Percentiles rank a stretch among this genome's conserved stretches.
Evolutionary conservation across 2,329 filamentous ascomycete species (phyloP).

Genomic region (Massarina eburnea): DNA sequence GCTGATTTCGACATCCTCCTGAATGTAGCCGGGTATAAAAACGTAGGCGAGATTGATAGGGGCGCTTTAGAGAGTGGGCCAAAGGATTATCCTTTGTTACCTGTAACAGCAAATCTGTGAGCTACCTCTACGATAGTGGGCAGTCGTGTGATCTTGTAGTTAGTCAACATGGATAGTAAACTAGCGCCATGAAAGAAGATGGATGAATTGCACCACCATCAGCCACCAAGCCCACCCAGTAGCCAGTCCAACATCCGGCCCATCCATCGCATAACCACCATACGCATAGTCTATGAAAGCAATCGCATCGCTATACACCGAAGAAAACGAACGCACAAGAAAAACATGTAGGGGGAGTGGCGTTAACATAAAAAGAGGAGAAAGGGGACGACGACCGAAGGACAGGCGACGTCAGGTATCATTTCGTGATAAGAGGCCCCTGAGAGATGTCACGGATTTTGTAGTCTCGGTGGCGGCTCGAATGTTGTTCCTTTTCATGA

Average conservation of each 20-base stretch:
- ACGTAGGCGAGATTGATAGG: conserved; percentile 55
- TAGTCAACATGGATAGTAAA: not conserved
- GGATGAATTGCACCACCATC: not conserved
- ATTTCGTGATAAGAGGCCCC: conserved; percentile 27
- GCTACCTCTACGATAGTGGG: too few species aligned
- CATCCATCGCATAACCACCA: not conserved
- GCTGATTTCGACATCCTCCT: conserved; percentile 65
- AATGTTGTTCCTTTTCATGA: conserved; percentile 20
- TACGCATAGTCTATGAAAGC: conserved; percentile 8
- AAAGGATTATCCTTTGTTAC: conserved; percentile 26
- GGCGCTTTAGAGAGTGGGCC: conserved; percentile 29
- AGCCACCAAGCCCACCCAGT: not conserved
- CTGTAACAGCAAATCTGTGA: conserved; percentile 27
- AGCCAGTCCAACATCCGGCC: not conserved
- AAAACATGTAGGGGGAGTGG: conserved; percentile 4
- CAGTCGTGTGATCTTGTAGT: too few species aligned
- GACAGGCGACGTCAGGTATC: conserved; percentile 40
- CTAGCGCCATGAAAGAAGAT: not conserved
- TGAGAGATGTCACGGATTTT: not conserved
- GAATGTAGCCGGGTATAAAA: conserved; percentile 59
- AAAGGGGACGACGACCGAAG: conserved; percentile 31
- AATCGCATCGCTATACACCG: conserved; percentile 12
- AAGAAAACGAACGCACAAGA: conserved; percentile 2
- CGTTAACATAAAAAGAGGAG: conserved; percentile 6
- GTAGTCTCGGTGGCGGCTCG: conserved; percentile 15